These are phyloP conservation scores for Epichloe festucae DNA, from an alignment of 2,329 filamentous ascomycete genomes.

Conservation along the genomic window DNA sequence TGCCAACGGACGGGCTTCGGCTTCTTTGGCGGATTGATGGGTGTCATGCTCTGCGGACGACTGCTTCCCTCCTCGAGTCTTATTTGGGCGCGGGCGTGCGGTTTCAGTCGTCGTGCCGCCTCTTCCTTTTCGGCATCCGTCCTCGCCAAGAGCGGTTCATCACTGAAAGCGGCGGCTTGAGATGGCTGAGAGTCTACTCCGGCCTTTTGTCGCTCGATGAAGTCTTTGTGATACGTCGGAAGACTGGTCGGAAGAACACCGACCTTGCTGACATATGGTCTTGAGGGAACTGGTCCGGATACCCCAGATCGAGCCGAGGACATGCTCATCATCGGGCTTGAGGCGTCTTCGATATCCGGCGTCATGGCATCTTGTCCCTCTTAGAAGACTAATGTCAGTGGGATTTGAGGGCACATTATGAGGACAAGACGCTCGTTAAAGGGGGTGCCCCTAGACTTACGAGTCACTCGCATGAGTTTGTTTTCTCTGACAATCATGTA, in stretches of 20 bases:
- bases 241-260: conserved; percentile 85
- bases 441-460: conserved; percentile 40
- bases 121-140: conserved; percentile 69
- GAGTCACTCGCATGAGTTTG: conserved; percentile 89
- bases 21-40: conserved; percentile 53
- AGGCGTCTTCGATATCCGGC: conserved; percentile 24
- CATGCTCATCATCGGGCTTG: conserved; percentile 40
- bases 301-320: conserved; percentile 41
- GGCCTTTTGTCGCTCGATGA: conserved; percentile 60
- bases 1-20: conserved; percentile 84
- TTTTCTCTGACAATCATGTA: conserved; percentile 98
- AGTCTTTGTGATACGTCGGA: conserved; percentile 80
- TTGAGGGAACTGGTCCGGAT: conserved; percentile 33
- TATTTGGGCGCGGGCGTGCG: conserved; percentile 62
- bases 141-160: conserved; percentile 36
- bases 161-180: conserved; percentile 29
- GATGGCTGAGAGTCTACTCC: conserved; percentile 32
- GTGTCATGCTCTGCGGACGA: conserved; percentile 49
- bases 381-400: conserved; percentile 10
- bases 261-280: conserved; percentile 67
- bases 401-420: conserved; percentile 1
- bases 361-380: conserved; percentile 22
- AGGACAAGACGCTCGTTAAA: too few relatives aligned
- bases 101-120: conserved; percentile 68
- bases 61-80: conserved; percentile 52